phyloP scores from a whole-genome alignment of 2,329 filamentous ascomycete species.

The Trichoderma endophyticum region DNA sequence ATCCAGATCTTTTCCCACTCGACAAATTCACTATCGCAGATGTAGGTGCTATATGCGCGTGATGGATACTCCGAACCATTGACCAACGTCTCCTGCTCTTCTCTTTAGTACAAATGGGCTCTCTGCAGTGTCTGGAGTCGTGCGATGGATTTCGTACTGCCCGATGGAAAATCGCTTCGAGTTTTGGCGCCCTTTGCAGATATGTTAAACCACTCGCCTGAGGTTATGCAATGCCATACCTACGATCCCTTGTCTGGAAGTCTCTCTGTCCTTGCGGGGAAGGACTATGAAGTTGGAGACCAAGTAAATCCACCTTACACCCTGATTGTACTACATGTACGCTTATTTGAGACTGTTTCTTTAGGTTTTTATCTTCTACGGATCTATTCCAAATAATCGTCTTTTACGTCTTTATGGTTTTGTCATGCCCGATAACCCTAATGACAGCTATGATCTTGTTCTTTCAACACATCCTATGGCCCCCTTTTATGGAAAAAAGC shows the following conservation, averaged over 20 bases:
- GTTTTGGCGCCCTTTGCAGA: conserved; percentile 35
- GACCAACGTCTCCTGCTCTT: conserved; percentile 11
- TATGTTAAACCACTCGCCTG: conserved; percentile 37
- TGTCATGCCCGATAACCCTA: conserved; percentile 34
- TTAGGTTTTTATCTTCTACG: conserved; percentile 30
- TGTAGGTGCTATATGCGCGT: conserved; percentile 26
- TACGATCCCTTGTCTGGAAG: conserved; percentile 33
- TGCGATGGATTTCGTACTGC: conserved; percentile 33
- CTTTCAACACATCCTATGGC: conserved; percentile 34
- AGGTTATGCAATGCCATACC: conserved; percentile 34
- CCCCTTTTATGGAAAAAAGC: conserved; percentile 34
- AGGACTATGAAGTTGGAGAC: conserved; percentile 33
- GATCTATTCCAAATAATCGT: conserved; percentile 33
- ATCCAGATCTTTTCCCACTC: conserved; percentile 34
- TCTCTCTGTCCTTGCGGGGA: conserved; percentile 29
- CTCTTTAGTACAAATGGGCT: conserved; percentile 36
- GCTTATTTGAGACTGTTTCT: not conserved
- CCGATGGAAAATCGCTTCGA: conserved; percentile 20
- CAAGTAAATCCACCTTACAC: conserved; percentile 29
- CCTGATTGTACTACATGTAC: conserved; percentile 12
- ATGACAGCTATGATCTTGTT: conserved; percentile 37
- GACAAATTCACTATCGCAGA: conserved; percentile 33
- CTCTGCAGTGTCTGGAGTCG: conserved; percentile 30
- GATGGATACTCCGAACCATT: conserved; percentile 7
- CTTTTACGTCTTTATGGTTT: conserved; percentile 39